Percentiles rank a stretch among this genome's conserved stretches.
These are phyloP conservation scores for Monoraphidium neglectum DNA, from an alignment of 139 green algal genomes.

Conservation along the genomic window DNA sequence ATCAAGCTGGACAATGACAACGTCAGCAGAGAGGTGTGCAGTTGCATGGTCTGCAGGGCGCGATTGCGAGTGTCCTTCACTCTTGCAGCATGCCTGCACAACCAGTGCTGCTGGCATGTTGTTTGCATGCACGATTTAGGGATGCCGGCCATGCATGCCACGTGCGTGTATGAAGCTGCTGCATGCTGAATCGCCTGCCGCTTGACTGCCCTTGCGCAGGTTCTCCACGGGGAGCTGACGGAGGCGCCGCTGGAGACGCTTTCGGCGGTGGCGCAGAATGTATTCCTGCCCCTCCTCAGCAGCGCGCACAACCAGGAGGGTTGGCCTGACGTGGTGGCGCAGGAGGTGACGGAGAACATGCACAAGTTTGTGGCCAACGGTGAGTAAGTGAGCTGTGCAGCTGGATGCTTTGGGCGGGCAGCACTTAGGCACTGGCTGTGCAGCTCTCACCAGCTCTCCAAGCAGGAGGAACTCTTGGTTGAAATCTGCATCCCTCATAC, in stretches of 20 bases:
- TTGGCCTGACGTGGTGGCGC: slow-evolving; percentile 83
- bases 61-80: too few species aligned
- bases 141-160: too few species aligned
- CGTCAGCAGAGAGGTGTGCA: slow-evolving; percentile 63
- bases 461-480: too few species aligned
- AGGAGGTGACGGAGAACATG: slow-evolving; percentile 85
- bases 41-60: too few species aligned
- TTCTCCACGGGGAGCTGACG: slow-evolving; percentile 75
- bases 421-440: too few species aligned
- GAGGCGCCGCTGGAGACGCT: slow-evolving; percentile 82
- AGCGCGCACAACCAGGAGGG: slow-evolving; percentile 77
- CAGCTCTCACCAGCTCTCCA: too few species aligned
- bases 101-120: too few species aligned
- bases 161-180: not conserved
- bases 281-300: slow-evolving; percentile 87
- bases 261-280: slow-evolving; percentile 67
- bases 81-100: not conserved
- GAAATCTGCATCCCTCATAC: too few species aligned
- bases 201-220: slow-evolving; percentile 47
- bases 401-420: too few species aligned
- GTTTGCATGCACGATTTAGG: too few species aligned
- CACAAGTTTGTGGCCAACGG: slow-evolving; percentile 86
- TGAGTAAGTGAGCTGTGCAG: slow-evolving; percentile 21
- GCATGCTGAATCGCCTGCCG: not conserved
- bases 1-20: slow-evolving; percentile 66